These are phyloP conservation scores for Sugiyamaella xylanicola DNA, from an alignment of 1,139 yeast species.

Conservation along the genomic window DNA sequence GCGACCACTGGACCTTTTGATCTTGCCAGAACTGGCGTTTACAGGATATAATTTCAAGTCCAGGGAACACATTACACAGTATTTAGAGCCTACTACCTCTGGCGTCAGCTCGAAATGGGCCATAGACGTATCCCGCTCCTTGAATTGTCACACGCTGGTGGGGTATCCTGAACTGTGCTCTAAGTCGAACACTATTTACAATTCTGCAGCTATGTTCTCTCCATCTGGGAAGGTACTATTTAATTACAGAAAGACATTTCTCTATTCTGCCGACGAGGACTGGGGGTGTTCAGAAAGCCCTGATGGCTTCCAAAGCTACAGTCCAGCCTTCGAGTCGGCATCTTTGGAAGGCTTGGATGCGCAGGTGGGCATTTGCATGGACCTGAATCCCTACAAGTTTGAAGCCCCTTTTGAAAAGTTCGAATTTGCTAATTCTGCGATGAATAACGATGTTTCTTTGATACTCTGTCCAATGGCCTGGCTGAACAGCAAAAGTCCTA, in stretches of 20 bases:
- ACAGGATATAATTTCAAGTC: slow-evolving; percentile 78
- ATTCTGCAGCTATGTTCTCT: slow-evolving; percentile 68
- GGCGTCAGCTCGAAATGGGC: slow-evolving; percentile 64
- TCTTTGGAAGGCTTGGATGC: slow-evolving; percentile 36
- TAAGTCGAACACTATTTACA: slow-evolving; percentile 51
- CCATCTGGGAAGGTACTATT: slow-evolving; percentile 60
- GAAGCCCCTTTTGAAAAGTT: slow-evolving; percentile 72
- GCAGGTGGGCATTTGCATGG: slow-evolving; percentile 93
- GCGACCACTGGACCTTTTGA: slow-evolving; percentile 50
- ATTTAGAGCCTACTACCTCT: slow-evolving; percentile 50
- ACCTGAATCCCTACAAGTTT: slow-evolving; percentile 82
- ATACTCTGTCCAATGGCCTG: slow-evolving; percentile 87
- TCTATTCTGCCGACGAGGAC: slow-evolving; percentile 74
- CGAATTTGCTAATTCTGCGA: slow-evolving; percentile 67
- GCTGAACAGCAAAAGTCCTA: slow-evolving; percentile 55
- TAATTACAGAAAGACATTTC: slow-evolving; percentile 75
- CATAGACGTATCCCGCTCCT: slow-evolving; percentile 50
- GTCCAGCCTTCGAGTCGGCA: slow-evolving; percentile 10
- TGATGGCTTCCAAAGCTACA: slow-evolving; percentile 28
- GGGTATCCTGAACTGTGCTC: slow-evolving; percentile 73
- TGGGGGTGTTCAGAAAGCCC: slow-evolving; percentile 85
- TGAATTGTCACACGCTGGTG: slow-evolving; percentile 67
- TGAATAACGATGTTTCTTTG: slow-evolving; percentile 52
- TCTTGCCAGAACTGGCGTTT: slow-evolving; percentile 82
- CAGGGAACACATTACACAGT: slow-evolving; percentile 59